These are phyloP conservation scores for Kluyveromyces sp. DNA, from an alignment of 1,139 yeast genomes.

Conservation along the genomic window DNA sequence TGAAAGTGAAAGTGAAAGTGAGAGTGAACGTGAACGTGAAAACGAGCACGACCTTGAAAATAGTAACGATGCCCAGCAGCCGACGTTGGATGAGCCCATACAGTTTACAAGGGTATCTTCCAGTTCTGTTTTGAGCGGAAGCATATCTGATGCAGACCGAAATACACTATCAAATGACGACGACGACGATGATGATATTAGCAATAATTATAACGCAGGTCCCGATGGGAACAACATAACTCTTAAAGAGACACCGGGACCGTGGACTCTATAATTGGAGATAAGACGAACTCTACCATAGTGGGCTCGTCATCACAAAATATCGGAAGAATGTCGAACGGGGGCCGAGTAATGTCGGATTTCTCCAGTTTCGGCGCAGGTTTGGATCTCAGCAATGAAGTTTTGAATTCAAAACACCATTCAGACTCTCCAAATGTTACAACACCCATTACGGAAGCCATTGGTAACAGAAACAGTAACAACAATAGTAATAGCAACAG, in stretches of 20 bases:
- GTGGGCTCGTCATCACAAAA: slow-evolving; percentile 16
- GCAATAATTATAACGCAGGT: too few relatives aligned
- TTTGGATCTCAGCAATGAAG: background rate
- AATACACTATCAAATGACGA: slow-evolving; percentile 1
- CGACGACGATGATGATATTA: background rate
- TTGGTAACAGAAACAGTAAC: background rate
- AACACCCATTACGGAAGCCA: background rate
- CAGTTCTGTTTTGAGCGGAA: slow-evolving; percentile 24
- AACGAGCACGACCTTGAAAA: too few relatives aligned
- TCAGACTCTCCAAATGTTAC: background rate
- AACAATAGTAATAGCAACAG: too few relatives aligned
- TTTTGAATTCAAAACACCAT: background rate
- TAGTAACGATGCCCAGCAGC: slow-evolving; percentile 7
- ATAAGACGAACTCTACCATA: slow-evolving; percentile 22
- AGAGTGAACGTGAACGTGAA: too few relatives aligned
- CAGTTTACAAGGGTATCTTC: slow-evolving; percentile 35
- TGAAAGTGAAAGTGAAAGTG: too few relatives aligned
- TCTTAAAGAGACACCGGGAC: slow-evolving; percentile 6
- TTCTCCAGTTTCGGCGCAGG: background rate
- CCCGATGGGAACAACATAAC: background rate
- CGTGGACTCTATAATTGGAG: slow-evolving; percentile 12
- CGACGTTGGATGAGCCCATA: slow-evolving; percentile 33
- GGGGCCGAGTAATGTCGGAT: slow-evolving; percentile 2
- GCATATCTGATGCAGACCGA: slow-evolving; percentile 14
- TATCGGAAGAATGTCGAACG: slow-evolving; percentile 5